These are phyloP conservation scores for Suillus occidentalis DNA, from an alignment of 768 basidiomycete genomes.

Conservation along the genomic window DNA sequence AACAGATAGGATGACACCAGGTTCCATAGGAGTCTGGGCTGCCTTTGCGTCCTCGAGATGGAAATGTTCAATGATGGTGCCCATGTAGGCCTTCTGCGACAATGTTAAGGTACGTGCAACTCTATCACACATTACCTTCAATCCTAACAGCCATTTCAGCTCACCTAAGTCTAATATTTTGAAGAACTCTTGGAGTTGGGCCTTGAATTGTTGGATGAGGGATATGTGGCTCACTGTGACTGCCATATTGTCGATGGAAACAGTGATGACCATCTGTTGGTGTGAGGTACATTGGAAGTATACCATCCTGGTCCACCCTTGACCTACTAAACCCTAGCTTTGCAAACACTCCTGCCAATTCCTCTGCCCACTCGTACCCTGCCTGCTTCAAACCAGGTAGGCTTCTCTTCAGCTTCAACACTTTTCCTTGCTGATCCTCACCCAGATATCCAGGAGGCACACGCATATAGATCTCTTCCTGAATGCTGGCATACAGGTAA, in stretches of 20 bases:
- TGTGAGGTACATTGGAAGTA: background rate
- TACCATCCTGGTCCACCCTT: background rate
- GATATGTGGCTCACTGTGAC: slow-evolving; percentile 22
- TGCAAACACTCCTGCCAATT: background rate
- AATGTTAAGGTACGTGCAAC: slow-evolving; percentile 10
- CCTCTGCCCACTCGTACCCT: slow-evolving; percentile 32
- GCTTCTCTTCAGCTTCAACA: slow-evolving; percentile 23
- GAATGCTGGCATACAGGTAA: slow-evolving; percentile 16
- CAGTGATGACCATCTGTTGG: slow-evolving; percentile 28
- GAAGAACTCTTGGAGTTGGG: slow-evolving; percentile 3
- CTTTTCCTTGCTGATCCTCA: slow-evolving; percentile 17
- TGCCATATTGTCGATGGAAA: slow-evolving; percentile 34
- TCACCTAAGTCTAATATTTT: slow-evolving; percentile 17
- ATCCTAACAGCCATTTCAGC: slow-evolving; percentile 22
- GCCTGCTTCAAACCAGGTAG: slow-evolving; percentile 43
- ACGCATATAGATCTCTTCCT: slow-evolving; percentile 38
- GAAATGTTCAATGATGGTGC: slow-evolving; percentile 20
- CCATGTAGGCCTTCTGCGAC: slow-evolving; percentile 22
- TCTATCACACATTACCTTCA: slow-evolving; percentile 20
- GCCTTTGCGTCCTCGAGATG: slow-evolving; percentile 22
- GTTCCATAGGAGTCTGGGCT: slow-evolving; percentile 20
- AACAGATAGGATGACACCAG: slow-evolving; percentile 1
- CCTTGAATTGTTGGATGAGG: background rate
- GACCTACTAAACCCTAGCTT: background rate
- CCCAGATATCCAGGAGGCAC: slow-evolving; percentile 32